Conservation (phyloP, 2,329 filamentous ascomycete species). For the Colletotrichum orchidophilum region DNA sequence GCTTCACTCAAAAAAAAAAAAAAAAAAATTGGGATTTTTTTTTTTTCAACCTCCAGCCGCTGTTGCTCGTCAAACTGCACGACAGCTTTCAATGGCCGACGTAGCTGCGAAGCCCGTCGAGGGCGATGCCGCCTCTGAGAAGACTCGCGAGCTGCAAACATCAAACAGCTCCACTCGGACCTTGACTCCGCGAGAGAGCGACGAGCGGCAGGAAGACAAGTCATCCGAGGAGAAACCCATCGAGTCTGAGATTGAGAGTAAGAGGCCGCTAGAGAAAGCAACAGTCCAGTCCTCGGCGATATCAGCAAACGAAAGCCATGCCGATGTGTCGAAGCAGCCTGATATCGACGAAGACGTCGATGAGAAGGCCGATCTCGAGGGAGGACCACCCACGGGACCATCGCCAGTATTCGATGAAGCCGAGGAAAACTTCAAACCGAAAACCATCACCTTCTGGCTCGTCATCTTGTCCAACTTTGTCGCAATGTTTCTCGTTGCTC, state of each 20-base stretch:
- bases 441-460: conserved; percentile 64
- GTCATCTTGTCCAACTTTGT: conserved; percentile 63
- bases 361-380: conserved; percentile 26
- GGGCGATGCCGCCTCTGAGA: conserved; percentile 1
- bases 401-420: conserved; percentile 24
- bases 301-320: conserved; percentile 17
- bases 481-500: conserved; percentile 66
- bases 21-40: too few species aligned
- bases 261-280: neutral
- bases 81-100: conserved; percentile 12
- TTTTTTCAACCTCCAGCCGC: neutral
- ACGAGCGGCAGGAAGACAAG: conserved; percentile 17
- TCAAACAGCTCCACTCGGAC: conserved; percentile 30
- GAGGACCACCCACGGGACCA: neutral
- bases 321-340: conserved; percentile 14
- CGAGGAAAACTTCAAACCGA: conserved; percentile 59
- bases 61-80: neutral
- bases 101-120: conserved; percentile 1
- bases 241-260: neutral
- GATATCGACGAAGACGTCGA: conserved; percentile 22
- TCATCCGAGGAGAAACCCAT: neutral
- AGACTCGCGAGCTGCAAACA: neutral
- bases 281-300: conserved; percentile 6
- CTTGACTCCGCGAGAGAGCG: conserved; percentile 22
- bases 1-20: neutral